Conservation (phyloP, 805 yeast genomes). For the Wickerhamiella siamensis region DNA sequence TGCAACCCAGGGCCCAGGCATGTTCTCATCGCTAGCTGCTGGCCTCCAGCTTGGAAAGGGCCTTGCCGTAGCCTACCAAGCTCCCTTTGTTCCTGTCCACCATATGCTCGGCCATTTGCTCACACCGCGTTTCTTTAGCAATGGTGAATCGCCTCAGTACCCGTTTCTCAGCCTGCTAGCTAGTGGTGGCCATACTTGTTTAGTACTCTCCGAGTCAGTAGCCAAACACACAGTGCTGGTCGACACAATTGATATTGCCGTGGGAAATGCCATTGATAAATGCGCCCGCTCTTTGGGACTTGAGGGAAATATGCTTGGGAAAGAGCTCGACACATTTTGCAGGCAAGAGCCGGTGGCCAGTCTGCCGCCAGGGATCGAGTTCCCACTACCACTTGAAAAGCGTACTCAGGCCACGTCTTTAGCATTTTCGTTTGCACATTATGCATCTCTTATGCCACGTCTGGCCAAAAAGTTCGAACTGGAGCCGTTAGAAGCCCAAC, state of each 20-base stretch:
- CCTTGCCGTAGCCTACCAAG: constrained; percentile 57
- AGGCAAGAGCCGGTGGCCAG: constrained; percentile 18
- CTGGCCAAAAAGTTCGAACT: constrained; percentile 10
- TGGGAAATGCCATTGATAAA: constrained; percentile 87
- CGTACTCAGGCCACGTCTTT: constrained; percentile 31
- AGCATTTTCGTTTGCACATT: constrained; percentile 69
- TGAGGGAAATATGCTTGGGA: constrained; percentile 72
- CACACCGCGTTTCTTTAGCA: constrained; percentile 39
- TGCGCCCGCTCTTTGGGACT: constrained; percentile 79
- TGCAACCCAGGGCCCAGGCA: constrained; percentile 93
- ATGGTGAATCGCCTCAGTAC: constrained; percentile 45
- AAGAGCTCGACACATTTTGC: constrained; percentile 53
- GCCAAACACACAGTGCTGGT: constrained; percentile 57
- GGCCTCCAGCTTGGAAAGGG: constrained; percentile 83
- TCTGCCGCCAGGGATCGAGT: constrained; percentile 12
- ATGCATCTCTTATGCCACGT: constrained; percentile 39
- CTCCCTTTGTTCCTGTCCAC: constrained; percentile 78
- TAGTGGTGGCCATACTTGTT: constrained; percentile 91
- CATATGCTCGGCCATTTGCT: constrained; percentile 92
- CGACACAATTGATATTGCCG: constrained; percentile 74
- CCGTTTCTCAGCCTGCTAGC: constrained; percentile 66
- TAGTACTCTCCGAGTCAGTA: constrained; percentile 51
- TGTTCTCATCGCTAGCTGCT: constrained; percentile 75
- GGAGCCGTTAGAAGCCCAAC: constrained; percentile 12
- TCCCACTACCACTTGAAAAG: constrained; percentile 42